Evolutionary conservation across 495 filamentous ascomycete genomes (phyloP), one percentile per base, ranked within the genome.

Genomic region (Bombardia bombarda): DNA sequence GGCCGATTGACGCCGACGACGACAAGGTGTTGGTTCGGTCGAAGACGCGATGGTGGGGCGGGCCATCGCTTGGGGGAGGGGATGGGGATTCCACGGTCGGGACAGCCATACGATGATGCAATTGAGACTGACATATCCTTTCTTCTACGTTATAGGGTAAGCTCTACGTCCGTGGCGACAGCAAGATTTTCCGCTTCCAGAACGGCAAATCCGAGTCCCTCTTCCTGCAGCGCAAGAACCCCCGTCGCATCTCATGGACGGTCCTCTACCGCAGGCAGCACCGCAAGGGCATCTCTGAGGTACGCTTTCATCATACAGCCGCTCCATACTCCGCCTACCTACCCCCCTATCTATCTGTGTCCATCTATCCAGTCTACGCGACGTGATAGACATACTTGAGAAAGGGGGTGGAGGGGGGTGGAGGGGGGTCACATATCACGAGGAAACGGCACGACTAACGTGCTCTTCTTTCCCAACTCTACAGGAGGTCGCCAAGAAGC

Each of bases 251-350:
- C 70, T 83, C 90, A 53, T 99, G 92, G 92, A 99, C 92, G 46
- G 83, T 89, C 56, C 86, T 99, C 46, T 99, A 80, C 83, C 81
- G 92, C 71, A 83, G 90, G 72, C 88, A 94, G 76, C 90, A 96
- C 81, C 90, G 87, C 80, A 99, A 99, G 87, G 92, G 92, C 83
- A 90, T 97, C 77, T 92, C 90, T 78, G 92, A 99, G 87, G 92
- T 97, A 80, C 73, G 84, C 21, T 45, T 20, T 34, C 32, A 21
- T 43, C 25, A 13, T 22, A 22, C 26, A 34, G 5, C 28, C 26
- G 12, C 26, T 21, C 12, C 3, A 16, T 23, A 19, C 10, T 32
- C 12, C 24, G 9, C 40, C 28, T n/a, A 9, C 37, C 41, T 10
- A 38, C 19, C 25, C 23, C 38, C 31, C 34, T 22, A 39, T 40